Conservation (phyloP, 139 green algal species). For the Coelastrella sp. region DNA sequence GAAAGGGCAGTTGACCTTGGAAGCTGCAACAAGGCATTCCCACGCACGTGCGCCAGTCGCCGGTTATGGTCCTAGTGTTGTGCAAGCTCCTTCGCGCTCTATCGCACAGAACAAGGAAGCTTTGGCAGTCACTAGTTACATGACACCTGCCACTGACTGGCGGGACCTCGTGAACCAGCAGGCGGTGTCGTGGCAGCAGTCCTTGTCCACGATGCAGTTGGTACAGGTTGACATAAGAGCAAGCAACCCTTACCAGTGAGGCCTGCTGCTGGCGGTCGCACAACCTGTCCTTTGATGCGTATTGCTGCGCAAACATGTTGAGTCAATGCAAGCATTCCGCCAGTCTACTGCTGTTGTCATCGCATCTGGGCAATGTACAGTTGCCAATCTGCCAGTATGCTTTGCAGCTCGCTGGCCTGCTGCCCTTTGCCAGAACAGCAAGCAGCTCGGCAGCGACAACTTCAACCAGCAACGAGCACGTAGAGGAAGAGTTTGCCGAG, state of each 20-base stretch:
- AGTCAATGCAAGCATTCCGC: background rate
- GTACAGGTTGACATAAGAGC: too few relatives aligned
- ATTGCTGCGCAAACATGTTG: background rate
- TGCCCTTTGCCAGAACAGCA: background rate
- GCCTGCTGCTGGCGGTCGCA: too few relatives aligned
- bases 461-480: background rate
- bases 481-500: background rate
- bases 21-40: background rate
- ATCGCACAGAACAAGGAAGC: background rate
- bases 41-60: background rate
- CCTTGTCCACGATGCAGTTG: too few relatives aligned
- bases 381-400: background rate
- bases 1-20: background rate
- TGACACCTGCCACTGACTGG: background rate
- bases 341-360: background rate
- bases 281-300: background rate
- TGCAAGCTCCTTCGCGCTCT: background rate
- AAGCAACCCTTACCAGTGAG: too few relatives aligned
- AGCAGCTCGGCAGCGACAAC: background rate
- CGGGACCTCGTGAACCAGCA: too few relatives aligned
- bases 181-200: too few relatives aligned
- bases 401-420: background rate
- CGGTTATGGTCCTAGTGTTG: background rate
- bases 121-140: background rate
- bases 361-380: background rate